A percentile compares a stretch with the other conserved stretches of the same genome.
phyloP scores from a whole-genome alignment of 805 yeast species.

The Schizosaccharomyces cryophilus region DNA sequence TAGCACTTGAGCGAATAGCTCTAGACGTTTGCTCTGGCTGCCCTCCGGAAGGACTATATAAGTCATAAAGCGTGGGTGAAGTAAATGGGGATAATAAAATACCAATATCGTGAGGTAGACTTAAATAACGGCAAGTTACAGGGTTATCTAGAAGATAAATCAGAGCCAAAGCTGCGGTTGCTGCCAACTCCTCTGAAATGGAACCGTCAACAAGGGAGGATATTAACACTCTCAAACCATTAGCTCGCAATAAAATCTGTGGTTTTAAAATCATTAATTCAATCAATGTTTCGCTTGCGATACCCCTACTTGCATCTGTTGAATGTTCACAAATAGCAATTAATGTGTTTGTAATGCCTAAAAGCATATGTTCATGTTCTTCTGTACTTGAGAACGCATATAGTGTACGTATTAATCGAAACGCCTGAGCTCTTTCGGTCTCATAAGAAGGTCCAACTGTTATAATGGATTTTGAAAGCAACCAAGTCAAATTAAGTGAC shows the following conservation, averaged over 20 bases:
- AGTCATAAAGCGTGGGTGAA: conserved; percentile 23
- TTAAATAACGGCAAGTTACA: conserved; percentile 24
- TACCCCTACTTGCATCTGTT: neutral
- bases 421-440: neutral
- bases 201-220: neutral
- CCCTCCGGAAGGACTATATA: conserved; percentile 24
- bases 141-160: conserved; percentile 35
- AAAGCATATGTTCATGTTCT: neutral
- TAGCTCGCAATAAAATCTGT: neutral
- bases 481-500: neutral
- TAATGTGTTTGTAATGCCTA: neutral
- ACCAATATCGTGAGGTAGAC: neutral
- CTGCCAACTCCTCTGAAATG: neutral
- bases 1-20: neutral
- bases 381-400: neutral
- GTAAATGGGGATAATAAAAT: conserved; percentile 46
- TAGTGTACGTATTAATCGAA: neutral
- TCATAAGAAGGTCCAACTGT: neutral
- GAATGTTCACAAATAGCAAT: neutral
- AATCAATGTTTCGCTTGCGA: neutral
- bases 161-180: conserved; percentile 15
- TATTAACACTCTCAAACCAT: neutral
- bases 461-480: neutral
- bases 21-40: conserved; percentile 23
- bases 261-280: neutral